These are phyloP conservation scores for Lactarius psammicola DNA, from an alignment of 768 basidiomycete genomes.

Conservation along the genomic window DNA sequence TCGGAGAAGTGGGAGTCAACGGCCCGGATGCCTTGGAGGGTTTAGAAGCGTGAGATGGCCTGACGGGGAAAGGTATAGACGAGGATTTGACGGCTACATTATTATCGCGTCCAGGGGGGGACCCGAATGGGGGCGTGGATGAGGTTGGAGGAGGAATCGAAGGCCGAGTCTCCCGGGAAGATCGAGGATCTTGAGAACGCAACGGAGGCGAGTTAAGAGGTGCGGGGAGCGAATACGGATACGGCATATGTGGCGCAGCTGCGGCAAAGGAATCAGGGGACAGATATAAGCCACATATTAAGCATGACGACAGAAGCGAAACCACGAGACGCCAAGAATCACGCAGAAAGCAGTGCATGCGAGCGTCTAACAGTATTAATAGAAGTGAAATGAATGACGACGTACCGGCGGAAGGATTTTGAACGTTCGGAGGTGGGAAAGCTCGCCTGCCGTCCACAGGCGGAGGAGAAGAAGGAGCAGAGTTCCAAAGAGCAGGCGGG, in stretches of 20 bases:
- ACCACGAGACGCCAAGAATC: conserved; percentile 5
- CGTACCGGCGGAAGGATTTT: conserved; percentile 12
- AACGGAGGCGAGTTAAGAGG: not conserved
- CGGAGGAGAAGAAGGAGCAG: conserved; percentile 20
- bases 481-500: not conserved
- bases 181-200: conserved; percentile 6
- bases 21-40: conserved; percentile 33
- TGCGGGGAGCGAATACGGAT: conserved; percentile 11
- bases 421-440: conserved; percentile 37
- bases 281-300: conserved; percentile 6
- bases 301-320: conserved; percentile 8
- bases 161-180: conserved; percentile 19
- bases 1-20: conserved; percentile 27
- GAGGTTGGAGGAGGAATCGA: conserved; percentile 25
- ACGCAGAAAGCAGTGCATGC: not conserved
- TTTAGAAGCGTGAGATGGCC: conserved; percentile 27
- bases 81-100: conserved; percentile 10
- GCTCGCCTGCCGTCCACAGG: conserved; percentile 36
- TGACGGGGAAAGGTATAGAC: conserved; percentile 31
- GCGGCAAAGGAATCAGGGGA: not conserved
- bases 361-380: conserved; percentile 19
- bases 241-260: conserved; percentile 19
- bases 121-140: conserved; percentile 9
- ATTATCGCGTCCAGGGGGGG: conserved; percentile 1
- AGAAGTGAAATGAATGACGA: conserved; percentile 21